phyloP scores from a whole-genome alignment of 805 yeast species.

The Hanseniaspora clermontiae region DNA sequence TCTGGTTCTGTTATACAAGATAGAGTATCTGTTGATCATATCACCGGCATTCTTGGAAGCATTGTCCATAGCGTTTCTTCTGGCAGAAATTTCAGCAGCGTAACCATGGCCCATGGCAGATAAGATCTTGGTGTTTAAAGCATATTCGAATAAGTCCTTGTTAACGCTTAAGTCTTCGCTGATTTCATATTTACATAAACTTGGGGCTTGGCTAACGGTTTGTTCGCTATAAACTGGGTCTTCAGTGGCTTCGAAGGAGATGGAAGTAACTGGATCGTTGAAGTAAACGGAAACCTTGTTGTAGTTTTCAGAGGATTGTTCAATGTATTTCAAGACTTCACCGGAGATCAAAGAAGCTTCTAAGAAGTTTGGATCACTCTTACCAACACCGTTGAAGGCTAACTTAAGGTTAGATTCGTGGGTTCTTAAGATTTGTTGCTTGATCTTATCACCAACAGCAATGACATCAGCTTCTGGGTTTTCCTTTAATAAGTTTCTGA shows the following conservation, averaged over 20 bases:
- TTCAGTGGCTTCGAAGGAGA: conserved; percentile 74
- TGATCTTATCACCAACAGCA: conserved; percentile 88
- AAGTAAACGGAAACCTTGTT: conserved; percentile 66
- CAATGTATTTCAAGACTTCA: conserved; percentile 49
- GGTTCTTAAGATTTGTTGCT: conserved; percentile 77
- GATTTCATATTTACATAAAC: conserved; percentile 68
- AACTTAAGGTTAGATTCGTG: conserved; percentile 55
- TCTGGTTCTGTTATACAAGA: conserved; percentile 97
- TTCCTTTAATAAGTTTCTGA: conserved; percentile 54
- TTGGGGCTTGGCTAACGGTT: conserved; percentile 72
- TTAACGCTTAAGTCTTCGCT: conserved; percentile 59
- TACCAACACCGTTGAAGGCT: conserved; percentile 84
- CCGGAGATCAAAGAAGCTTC: conserved; percentile 86
- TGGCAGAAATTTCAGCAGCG: conserved; percentile 94
- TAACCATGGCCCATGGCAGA: conserved; percentile 95
- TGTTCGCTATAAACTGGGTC: conserved; percentile 55
- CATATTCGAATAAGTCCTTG: conserved; percentile 67
- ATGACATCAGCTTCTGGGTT: conserved; percentile 64
- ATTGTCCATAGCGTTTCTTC: conserved; percentile 99
- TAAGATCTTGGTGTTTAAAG: conserved; percentile 78
- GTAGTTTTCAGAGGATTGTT: conserved; percentile 31
- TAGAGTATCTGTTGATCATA: conserved; percentile 91
- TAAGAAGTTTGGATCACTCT: conserved; percentile 85
- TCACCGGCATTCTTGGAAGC: conserved; percentile 99
- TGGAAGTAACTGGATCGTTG: conserved; percentile 79